Base-by-base conservation (phyloP, 2,329 filamentous ascomycete genomes). In the Samsoniella hepiali region DNA sequence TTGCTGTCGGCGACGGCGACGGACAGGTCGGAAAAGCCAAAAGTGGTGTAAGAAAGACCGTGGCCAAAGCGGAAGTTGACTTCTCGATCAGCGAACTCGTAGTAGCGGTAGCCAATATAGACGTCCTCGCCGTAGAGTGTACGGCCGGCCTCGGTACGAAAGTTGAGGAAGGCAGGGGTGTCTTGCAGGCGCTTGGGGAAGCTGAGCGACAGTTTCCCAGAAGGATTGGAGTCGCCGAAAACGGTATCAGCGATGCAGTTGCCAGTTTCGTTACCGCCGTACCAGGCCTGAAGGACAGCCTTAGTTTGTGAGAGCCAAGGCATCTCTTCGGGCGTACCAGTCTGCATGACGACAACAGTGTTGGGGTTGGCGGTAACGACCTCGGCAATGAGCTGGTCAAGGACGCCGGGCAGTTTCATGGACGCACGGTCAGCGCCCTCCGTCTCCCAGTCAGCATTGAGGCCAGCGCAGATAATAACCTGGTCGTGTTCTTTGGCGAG, bases 261-360 rank as follows among this genome's bases (percentile, higher is more conserved):
- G 6, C 91, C 91, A 5, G 88, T 89, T 77, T 95, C 91, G 70
- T 95, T 91, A n/a, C 91, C 91, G 65, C 91, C 90, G 70, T 93
- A 95, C 90, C 91, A 95, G 8, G 90, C 90, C 70, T 94, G 89
- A 1, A 93, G 72, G 1, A 93, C 78, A 2, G 87, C 84, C 8
- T 76, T 73, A 2, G 84, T 83, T 38, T 81, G 75, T 17, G 78
- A 72, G 1, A 84, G 79, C 88, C 88, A 91, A 0, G 89, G 88
- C 87, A 92, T 88, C 62, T 83, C 81, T 31, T 91, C 83, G 0
- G 91, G 90, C 0, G 90, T 91, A 42, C 91, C 91, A 0, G 89
- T 91, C 69, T 93, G 91, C 71, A 91, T 86, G 1, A 93, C 88
- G 1, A 95, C 85, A 1, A 86, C 85, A 1, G 89, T 88, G 62